A percentile compares a stretch with the other conserved stretches of the same genome.
Evolutionary conservation across 208 protist species (phyloP).

Genomic region (Eutreptiella sp.): DNA sequence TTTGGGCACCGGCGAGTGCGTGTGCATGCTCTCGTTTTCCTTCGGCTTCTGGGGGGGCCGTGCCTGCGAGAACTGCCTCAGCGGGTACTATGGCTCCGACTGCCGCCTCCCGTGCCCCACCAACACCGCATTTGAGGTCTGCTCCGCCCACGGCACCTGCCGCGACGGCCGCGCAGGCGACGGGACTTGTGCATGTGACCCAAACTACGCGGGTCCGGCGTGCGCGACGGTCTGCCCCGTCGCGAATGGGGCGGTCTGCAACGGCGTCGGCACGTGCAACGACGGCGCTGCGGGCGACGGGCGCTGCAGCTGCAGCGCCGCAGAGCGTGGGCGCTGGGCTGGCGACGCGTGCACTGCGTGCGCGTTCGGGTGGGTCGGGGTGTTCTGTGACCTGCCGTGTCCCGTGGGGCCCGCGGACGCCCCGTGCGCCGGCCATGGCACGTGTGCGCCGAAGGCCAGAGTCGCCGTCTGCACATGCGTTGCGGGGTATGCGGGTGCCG

Average conservation of each 20-base stretch:
- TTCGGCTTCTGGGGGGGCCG: slow-evolving; percentile 22
- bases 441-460: slow-evolving; percentile 7
- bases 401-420: background rate
- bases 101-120: background rate
- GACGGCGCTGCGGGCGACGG: background rate
- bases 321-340: background rate
- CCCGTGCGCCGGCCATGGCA: slow-evolving; percentile 15
- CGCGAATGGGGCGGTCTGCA: background rate
- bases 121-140: slow-evolving; percentile 9
- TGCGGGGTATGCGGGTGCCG: slow-evolving; percentile 14
- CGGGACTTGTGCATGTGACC: slow-evolving; percentile 14
- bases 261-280: background rate
- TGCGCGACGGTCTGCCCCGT: background rate
- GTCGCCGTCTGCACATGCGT: slow-evolving; percentile 15
- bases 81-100: slow-evolving; percentile 11
- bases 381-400: slow-evolving; percentile 9
- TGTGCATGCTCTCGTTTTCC: slow-evolving; percentile 26
- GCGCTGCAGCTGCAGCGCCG: background rate
- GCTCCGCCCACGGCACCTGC: slow-evolving; percentile 21
- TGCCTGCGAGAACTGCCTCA: slow-evolving; percentile 7
- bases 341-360: background rate
- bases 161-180: background rate
- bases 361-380: slow-evolving; percentile 10
- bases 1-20: slow-evolving; percentile 15
- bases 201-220: background rate